phyloP scores from a whole-genome alignment of 352 stramenopile genomes.

The Phytophthora rubi region DNA sequence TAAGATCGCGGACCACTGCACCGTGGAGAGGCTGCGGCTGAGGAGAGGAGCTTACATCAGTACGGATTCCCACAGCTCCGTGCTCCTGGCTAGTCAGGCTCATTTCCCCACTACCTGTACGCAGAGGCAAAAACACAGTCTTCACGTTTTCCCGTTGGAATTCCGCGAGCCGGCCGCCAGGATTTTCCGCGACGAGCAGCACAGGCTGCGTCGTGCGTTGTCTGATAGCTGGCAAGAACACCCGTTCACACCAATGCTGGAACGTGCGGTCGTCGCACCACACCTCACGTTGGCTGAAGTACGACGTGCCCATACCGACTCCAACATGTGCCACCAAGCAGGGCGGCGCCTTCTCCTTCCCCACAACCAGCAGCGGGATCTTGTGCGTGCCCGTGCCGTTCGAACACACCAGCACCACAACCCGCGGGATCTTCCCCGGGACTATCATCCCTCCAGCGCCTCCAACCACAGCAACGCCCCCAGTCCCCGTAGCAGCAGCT shows the following conservation, averaged over 20 bases:
- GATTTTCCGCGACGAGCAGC: constrained; percentile 55
- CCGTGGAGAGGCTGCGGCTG: constrained; percentile 45
- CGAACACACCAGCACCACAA: constrained; percentile 54
- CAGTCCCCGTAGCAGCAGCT: neutral
- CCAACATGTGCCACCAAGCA: constrained; percentile 23
- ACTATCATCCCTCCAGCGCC: neutral
- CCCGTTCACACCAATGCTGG: constrained; percentile 53
- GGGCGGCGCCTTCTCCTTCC: constrained; percentile 42
- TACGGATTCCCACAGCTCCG: neutral
- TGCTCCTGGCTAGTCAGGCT: constrained; percentile 7
- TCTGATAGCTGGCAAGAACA: constrained; percentile 56
- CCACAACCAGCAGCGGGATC: constrained; percentile 57
- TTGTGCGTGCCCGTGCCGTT: constrained; percentile 68
- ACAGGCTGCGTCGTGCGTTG: constrained; percentile 51
- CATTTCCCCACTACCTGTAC: constrained; percentile 9
- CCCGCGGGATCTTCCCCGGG: constrained; percentile 38
- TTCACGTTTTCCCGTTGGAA: constrained; percentile 51
- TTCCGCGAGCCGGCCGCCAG: constrained; percentile 39
- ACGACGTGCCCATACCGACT: constrained; percentile 28
- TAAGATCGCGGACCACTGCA: constrained; percentile 52
- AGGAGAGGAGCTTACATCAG: constrained; percentile 9
- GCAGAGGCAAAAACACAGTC: constrained; percentile 48
- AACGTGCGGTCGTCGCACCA: constrained; percentile 65
- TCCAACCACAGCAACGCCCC: constrained; percentile 2
- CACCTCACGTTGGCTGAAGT: constrained; percentile 54